Percentiles rank a stretch among this genome's conserved stretches.
These are phyloP conservation scores for Backusella tuberculispora DNA, from an alignment of 192 early-diverging fungal species.

Conservation along the genomic window DNA sequence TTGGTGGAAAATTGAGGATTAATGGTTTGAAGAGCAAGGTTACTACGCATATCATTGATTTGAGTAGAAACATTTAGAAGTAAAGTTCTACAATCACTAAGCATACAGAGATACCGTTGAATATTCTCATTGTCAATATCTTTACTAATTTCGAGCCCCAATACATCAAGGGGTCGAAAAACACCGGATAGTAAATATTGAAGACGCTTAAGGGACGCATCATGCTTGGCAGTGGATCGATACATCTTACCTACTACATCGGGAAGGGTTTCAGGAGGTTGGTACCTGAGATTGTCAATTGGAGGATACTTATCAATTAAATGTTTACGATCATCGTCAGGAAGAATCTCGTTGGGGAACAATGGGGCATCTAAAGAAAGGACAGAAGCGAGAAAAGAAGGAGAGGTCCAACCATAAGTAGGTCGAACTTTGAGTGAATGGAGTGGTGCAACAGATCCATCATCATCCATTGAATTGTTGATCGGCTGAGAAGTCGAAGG, in stretches of 20 bases:
- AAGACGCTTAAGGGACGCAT: not conserved
- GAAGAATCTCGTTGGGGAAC: not conserved
- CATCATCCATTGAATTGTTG: no score
- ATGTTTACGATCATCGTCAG: not conserved
- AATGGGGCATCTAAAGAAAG: not conserved
- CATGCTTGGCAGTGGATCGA: not conserved
- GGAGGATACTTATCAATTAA: not conserved
- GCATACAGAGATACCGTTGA: not conserved
- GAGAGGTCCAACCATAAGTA: not conserved
- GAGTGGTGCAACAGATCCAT: no score
- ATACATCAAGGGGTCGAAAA: not conserved
- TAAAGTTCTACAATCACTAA: not conserved
- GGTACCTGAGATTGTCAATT: not conserved
- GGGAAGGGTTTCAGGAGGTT: not conserved
- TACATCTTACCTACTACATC: not conserved
- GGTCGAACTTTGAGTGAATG: not conserved
- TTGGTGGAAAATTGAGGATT: not conserved
- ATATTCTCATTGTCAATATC: not conserved
- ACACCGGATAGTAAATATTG: not conserved
- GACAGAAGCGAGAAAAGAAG: not conserved
- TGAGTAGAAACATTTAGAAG: not conserved
- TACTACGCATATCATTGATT: not conserved
- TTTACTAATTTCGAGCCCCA: not conserved
- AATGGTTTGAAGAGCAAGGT: not conserved
- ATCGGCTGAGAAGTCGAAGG: no score